Evolutionary conservation across 345 rosid species (phyloP), one percentile per base, ranked within the genome.

Genomic region (Gossypium turneri): DNA sequence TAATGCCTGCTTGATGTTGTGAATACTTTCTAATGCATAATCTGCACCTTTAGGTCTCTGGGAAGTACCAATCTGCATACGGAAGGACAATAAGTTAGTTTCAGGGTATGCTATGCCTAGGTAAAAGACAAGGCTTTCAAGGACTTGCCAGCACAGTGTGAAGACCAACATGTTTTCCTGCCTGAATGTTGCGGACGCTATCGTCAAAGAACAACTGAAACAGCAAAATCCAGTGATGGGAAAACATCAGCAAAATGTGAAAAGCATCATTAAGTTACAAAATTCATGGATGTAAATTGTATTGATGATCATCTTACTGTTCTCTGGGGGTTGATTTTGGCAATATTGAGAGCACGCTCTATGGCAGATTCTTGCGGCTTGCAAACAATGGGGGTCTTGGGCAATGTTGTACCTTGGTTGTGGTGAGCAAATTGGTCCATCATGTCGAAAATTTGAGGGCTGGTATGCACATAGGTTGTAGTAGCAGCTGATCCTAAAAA

Each of bases 141-240:
- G 0, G 51, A 76, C 88, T 87, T 67, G 84, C 92, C 89, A 83
- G 84, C 57, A 90, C 92, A 0, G 95, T 90, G 74, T 88, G 64
- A 48, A 88, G 92, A 0, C 91, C 92, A 1, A 87, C 83, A 5
- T 87, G 85, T 73, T 90, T 90, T 25, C 92, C 95, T 25, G 95
- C 85, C 76, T 83, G 90, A 38, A 84, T 87, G 85, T 90, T 90
- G 3, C 95, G 86, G 69, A 88, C 86, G 29, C 92, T 90, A 67
- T 90, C 95, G 15, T 90, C 95, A 12, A 88, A 90, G 85, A 90
- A 87, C 77, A 90, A 52, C 95, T 90, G 92, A 34, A 45, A 52
- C 59, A 57, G 12, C 72, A 75, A 50, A 41, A n/a, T 2, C 12
- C 43, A 75, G 53, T 24, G 41, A 78, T 29, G 38, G 25, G 38